Evolutionary conservation across 257 asterid species (phyloP).

Genomic region (Nicotiana tomentosiformis): DNA sequence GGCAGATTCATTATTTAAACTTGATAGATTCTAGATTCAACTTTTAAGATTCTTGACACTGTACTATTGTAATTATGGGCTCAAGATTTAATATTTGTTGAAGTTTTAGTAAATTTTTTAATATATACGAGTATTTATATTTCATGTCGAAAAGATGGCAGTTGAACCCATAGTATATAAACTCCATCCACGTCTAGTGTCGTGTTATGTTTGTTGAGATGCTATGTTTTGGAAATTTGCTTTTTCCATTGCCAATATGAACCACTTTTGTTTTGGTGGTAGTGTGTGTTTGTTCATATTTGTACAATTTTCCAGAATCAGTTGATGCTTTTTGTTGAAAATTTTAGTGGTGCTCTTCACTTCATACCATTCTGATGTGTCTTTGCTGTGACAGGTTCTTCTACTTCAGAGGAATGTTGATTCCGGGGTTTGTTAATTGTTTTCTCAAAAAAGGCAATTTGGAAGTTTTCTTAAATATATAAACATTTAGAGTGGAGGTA

Average conservation of each 20-base stretch:
- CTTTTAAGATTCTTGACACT: background rate
- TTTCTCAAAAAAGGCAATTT: slow-evolving; percentile 15
- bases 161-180: background rate
- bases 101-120: background rate
- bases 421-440: slow-evolving; percentile 17
- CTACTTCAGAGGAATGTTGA: slow-evolving; percentile 26
- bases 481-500: background rate
- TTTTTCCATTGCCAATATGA: slow-evolving; percentile 24
- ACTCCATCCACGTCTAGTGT: background rate
- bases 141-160: too few relatives aligned
- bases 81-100: background rate
- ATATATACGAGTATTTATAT: background rate
- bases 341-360: slow-evolving; percentile 32
- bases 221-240: slow-evolving; percentile 19
- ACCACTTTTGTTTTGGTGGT: slow-evolving; percentile 31
- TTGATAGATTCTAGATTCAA: background rate
- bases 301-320: slow-evolving; percentile 29
- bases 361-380: slow-evolving; percentile 36
- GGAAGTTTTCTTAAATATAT: slow-evolving; percentile 15
- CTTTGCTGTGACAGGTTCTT: slow-evolving; percentile 44
- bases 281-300: slow-evolving; percentile 36
- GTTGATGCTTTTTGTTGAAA: slow-evolving; percentile 49
- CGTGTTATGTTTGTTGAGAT: slow-evolving; percentile 20
- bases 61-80: background rate
- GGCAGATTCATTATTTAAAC: background rate